Base-by-base conservation (phyloP, 805 yeast species). In the Myxozyma neotropica region DNA sequence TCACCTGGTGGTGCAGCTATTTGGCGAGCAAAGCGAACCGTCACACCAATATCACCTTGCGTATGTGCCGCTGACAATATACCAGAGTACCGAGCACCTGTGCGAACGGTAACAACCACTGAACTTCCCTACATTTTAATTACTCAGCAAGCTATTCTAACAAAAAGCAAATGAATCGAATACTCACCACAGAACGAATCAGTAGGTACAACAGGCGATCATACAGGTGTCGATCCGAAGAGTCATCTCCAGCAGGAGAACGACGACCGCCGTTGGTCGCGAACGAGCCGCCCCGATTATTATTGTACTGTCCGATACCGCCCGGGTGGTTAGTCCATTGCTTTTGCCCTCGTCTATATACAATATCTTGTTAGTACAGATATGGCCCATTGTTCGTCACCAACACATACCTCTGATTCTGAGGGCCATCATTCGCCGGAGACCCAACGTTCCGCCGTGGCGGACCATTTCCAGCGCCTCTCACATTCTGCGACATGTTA, bases 51-150 rank as follows among this genome's bases (percentile, higher is more conserved):
- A 2, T 85, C 84, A 19, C 77, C 73, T 6, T 74, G 72, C 1
- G 78, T 71, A 35, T 70, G 66, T 8, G 78, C 76, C 35, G 85
- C 80, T 45, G 78, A 74, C 57, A 89, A 73, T 7, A 84, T 69
- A 21, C 96, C 96, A 23, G 75, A 72, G 67, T 83, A 80, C 29
- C 79, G 73, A 1, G 81, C 77, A 13, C 93, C 93, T 0, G 88
- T 80, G 26, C 82, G 73, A 1, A 86, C 82, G 2, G 90, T 83
- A 5, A 83, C 86, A 13, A 77, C 76, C 12, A 82, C 83, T 31
- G 75, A 74, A 31, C 80, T 76, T 19, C 96, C 69, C 67, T 64
- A 49, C 8, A 42, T 2, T 13, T n/a, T 27, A 6, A 17, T 15
- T 26, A 35, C 46, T 24, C n/a, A 38, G 26, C 29, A 26, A 36